phyloP scores from a whole-genome alignment of 2,329 filamentous ascomycete genomes.

The Huntiella omanensis region DNA sequence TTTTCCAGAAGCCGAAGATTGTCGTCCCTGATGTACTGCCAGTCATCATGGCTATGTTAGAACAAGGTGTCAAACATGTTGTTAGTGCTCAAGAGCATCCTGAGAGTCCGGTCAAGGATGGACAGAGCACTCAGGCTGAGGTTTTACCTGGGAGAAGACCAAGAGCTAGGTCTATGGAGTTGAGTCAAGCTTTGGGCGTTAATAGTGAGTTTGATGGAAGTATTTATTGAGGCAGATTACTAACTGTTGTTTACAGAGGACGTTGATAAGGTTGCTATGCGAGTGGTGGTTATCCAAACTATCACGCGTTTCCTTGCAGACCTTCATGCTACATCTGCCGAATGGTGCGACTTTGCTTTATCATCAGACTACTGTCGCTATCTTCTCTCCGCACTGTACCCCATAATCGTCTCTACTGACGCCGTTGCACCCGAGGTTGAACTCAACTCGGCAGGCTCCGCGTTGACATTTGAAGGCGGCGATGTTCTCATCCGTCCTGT shows the following conservation, averaged over 20 bases:
- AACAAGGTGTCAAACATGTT: conserved; percentile 59
- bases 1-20: conserved; percentile 51
- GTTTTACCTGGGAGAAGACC: conserved; percentile 17
- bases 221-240: background rate
- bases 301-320: conserved; percentile 64
- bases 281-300: conserved; percentile 50
- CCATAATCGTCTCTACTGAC: conserved; percentile 73
- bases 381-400: conserved; percentile 64
- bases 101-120: conserved; percentile 27
- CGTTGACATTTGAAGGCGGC: conserved; percentile 66
- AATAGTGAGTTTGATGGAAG: conserved; percentile 25
- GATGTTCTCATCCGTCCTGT: conserved; percentile 69
- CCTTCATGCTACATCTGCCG: conserved; percentile 54
- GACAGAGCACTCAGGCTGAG: background rate
- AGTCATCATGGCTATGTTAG: conserved; percentile 71
- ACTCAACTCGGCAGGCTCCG: conserved; percentile 63
- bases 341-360: conserved; percentile 68
- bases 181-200: conserved; percentile 38
- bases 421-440: conserved; percentile 69
- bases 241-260: conserved; percentile 2
- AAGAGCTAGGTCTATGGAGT: conserved; percentile 45
- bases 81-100: conserved; percentile 42
- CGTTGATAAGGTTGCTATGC: conserved; percentile 16
- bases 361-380: conserved; percentile 66
- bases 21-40: conserved; percentile 60